These are phyloP conservation scores for Pichia gijzeniarum DNA, from an alignment of 805 yeast species.

Conservation along the genomic window DNA sequence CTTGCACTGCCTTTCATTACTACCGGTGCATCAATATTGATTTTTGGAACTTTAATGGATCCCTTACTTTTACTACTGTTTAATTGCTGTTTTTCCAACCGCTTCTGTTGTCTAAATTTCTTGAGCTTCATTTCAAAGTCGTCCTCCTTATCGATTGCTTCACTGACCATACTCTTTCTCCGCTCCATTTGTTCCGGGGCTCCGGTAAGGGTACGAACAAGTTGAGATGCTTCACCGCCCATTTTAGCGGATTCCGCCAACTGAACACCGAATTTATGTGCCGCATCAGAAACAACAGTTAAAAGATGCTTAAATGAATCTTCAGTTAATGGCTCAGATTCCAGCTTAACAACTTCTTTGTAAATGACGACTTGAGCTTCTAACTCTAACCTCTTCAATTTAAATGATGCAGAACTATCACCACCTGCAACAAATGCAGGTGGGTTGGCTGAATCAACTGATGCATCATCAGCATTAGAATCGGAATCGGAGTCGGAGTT, in stretches of 20 bases:
- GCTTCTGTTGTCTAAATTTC: slow-evolving; percentile 7
- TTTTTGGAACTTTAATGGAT: slow-evolving; percentile 11
- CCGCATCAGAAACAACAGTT: slow-evolving; percentile 27
- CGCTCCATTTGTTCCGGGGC: slow-evolving; percentile 28
- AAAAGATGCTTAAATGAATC: slow-evolving; percentile 28
- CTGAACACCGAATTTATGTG: slow-evolving; percentile 28
- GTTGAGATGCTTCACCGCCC: slow-evolving; percentile 34
- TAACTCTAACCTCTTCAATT: slow-evolving; percentile 21
- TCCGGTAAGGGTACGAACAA: slow-evolving; percentile 39
- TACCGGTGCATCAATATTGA: slow-evolving; percentile 11
- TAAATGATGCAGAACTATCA: slow-evolving; percentile 14
- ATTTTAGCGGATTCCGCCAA: slow-evolving; percentile 32
- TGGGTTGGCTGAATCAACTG: slow-evolving; percentile 16
- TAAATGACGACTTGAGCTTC: slow-evolving; percentile 24
- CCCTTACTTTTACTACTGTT: not conserved
- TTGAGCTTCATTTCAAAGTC: slow-evolving; percentile 12
- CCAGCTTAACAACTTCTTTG: slow-evolving; percentile 20
- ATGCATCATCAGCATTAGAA: not conserved
- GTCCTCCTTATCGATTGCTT: slow-evolving; percentile 5
- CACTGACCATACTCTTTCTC: slow-evolving; percentile 28
- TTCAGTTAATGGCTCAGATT: slow-evolving; percentile 19
- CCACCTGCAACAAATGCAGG: slow-evolving; percentile 10
- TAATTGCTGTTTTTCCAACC: slow-evolving; percentile 4
- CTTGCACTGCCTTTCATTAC: not conserved
- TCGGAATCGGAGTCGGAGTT: too few relatives aligned